These are phyloP conservation scores for Mrakia blollopis DNA, from an alignment of 768 basidiomycete species.

Conservation along the genomic window DNA sequence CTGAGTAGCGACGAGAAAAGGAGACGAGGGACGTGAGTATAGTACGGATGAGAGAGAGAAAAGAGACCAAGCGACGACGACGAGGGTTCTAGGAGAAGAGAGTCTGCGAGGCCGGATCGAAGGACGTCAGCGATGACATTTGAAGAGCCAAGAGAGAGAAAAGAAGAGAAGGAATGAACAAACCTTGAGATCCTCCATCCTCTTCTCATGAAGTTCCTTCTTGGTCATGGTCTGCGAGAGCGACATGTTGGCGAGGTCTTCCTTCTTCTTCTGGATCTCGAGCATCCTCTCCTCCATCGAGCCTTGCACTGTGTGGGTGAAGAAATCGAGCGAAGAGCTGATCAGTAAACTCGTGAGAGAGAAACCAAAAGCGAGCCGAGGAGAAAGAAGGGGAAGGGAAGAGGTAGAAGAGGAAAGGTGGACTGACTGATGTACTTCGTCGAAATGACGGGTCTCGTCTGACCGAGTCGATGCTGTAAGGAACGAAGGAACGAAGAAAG, in stretches of 20 bases:
- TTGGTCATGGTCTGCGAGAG: slow-evolving; percentile 81
- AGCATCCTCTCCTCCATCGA: slow-evolving; percentile 89
- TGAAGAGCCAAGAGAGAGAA: background rate
- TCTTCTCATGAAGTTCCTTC: slow-evolving; percentile 75
- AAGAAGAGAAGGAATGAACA: background rate
- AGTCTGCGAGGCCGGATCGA: background rate
- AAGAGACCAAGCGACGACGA: background rate
- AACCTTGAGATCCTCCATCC: slow-evolving; percentile 70
- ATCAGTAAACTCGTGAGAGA: background rate
- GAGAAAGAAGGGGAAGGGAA: background rate
- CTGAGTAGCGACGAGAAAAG: background rate
- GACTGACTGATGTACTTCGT: slow-evolving; percentile 83
- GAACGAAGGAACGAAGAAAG: background rate
- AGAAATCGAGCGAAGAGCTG: background rate
- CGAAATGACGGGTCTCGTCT: slow-evolving; percentile 83
- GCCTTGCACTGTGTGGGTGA: slow-evolving; percentile 45
- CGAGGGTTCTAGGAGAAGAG: background rate
- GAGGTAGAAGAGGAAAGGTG: background rate
- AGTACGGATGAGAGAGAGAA: background rate
- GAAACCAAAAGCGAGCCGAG: background rate
- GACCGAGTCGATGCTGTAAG: slow-evolving; percentile 84
- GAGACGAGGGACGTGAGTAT: background rate
- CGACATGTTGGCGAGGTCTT: slow-evolving; percentile 88
- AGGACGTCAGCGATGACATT: background rate
- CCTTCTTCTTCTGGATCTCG: slow-evolving; percentile 92